Evolutionary conservation across 2,329 filamentous ascomycete genomes (phyloP), one percentile per base, ranked within the genome.

Genomic region (Sporothrix brasiliensis): DNA sequence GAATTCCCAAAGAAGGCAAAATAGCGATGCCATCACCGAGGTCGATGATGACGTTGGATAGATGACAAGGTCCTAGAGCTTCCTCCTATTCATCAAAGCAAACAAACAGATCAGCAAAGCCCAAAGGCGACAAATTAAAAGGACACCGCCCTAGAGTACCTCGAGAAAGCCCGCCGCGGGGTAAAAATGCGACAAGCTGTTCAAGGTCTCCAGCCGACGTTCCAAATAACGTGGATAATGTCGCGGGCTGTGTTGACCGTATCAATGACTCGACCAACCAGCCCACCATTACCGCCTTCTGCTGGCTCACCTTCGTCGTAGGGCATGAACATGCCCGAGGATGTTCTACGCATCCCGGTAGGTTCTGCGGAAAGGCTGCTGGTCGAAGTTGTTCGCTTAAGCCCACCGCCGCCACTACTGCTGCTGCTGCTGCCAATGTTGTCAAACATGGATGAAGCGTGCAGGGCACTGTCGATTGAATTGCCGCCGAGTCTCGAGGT

Each of bases 241-340:
- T 91, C 89, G 76, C 88, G 87, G 74, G 88, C 89, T 67, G 89
- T 91, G 80, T 91, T 91, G 79, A 91, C 87, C 76, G 92, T 94
- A 80, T 96, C 92, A 78, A 94, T 88, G 66, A 96, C 89, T 76
- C 90, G 89, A 72, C 92, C 91, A 77, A 96, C 87, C 69, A 96
- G 84, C 61, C 91, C 90, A 67, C 85, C 83, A 76, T 82, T 87
- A 72, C 84, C 82, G 66, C 84, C 83, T 65, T 80, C 84, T 61
- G 79, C 84, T 77, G 79, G 83, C 74, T 93, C 91, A 72, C 88
- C 88, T 75, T 93, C 91, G 75, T 93, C 91, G 75, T 90, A 91
- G 9, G 93, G 92, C 91, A 96, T 94, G 76, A 97, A 91, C 92
- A 97, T 96, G 75, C 93, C 93, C 52, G 92, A 95, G 67, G 89